A percentile compares a stretch with the other conserved stretches of the same genome.
phyloP scores from a whole-genome alignment of 257 asterid species.

The Solanum etuberosum region DNA sequence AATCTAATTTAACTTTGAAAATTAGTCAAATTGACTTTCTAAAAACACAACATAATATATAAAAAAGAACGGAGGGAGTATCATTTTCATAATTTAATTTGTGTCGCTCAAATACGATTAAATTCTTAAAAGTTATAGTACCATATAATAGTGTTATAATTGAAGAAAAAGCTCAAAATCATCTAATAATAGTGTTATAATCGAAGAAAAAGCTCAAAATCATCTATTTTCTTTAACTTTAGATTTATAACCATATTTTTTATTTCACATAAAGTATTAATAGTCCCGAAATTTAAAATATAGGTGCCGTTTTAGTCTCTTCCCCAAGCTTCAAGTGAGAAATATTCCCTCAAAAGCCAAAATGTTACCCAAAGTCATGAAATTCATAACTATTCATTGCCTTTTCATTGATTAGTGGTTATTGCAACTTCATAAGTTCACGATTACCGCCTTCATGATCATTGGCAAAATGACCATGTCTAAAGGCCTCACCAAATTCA shows the following conservation, averaged over 20 bases:
- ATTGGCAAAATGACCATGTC: background rate
- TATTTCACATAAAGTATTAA: background rate
- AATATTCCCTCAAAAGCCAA: background rate
- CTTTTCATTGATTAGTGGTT: background rate
- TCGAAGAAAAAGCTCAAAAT: too few species aligned
- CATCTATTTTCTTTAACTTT: too few species aligned
- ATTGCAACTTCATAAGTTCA: background rate
- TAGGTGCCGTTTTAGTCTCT: background rate
- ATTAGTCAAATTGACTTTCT: accelerated
- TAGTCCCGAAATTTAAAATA: background rate
- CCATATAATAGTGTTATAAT: background rate
- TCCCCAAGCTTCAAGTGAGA: background rate
- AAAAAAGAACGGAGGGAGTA: background rate
- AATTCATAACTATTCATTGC: background rate
- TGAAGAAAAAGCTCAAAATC: too few species aligned
- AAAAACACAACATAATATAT: too few species aligned
- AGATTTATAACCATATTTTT: background rate
- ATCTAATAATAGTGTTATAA: background rate
- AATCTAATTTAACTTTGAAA: background rate
- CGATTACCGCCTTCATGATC: background rate
- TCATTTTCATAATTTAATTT: background rate
- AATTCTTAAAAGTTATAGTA: too few species aligned
- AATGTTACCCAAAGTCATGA: background rate
- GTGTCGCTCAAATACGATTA: background rate
- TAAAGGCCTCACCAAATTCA: background rate